Percentiles rank a stretch among this genome's conserved stretches.
Evolutionary conservation across 2,329 filamentous ascomycete species (phyloP).

Genomic region (Lachnellula cervina): DNA sequence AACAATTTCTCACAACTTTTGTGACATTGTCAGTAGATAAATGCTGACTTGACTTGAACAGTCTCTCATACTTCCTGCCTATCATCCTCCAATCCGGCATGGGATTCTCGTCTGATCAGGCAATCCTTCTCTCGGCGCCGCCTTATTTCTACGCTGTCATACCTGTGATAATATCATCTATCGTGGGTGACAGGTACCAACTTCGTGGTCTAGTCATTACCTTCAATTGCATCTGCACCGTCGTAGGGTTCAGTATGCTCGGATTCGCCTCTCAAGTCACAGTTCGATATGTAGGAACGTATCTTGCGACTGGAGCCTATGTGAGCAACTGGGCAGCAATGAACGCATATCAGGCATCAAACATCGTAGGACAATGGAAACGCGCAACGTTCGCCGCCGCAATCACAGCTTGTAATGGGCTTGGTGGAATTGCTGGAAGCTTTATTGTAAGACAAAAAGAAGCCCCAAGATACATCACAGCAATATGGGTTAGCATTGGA

Average conservation of each 20-base stretch:
- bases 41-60: neutral
- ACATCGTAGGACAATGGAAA: constrained; percentile 86
- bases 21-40: neutral
- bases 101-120: constrained; percentile 46
- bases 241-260: constrained; percentile 29
- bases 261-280: constrained; percentile 26
- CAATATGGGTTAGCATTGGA: constrained; percentile 64
- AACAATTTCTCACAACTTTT: neutral
- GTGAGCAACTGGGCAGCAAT: constrained; percentile 74
- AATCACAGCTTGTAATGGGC: constrained; percentile 70
- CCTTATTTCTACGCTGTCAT: constrained; percentile 47
- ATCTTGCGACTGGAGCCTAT: constrained; percentile 60
- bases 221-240: constrained; percentile 28
- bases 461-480: constrained; percentile 58
- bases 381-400: constrained; percentile 73
- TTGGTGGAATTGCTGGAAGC: constrained; percentile 73
- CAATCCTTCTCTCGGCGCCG: constrained; percentile 52
- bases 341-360: constrained; percentile 81
- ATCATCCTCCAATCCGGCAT: constrained; percentile 61
- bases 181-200: constrained; percentile 55
- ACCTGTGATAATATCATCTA: constrained; percentile 43
- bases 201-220: constrained; percentile 29
- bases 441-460: constrained; percentile 60
- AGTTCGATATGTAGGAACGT: constrained; percentile 30
- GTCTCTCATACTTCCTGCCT: constrained; percentile 72